These are phyloP conservation scores for Neopestalotiopsis clavispora DNA, from an alignment of 2,329 filamentous ascomycete species.

Conservation along the genomic window DNA sequence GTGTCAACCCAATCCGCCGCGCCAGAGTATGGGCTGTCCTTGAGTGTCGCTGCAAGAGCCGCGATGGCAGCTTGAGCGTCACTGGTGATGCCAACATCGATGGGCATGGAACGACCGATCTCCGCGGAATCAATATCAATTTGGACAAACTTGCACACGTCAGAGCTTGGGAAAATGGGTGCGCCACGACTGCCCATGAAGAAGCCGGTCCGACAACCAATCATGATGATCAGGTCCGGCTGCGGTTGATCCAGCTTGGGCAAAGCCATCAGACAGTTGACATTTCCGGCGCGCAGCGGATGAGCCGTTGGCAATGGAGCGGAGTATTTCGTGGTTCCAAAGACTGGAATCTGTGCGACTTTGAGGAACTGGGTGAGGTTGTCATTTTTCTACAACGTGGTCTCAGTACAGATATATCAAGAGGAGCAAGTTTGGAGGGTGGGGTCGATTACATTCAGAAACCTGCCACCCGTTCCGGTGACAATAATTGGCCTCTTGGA, in stretches of 20 bases:
- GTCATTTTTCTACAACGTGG: slow-evolving; percentile 4
- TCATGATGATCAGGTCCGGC: slow-evolving; percentile 44
- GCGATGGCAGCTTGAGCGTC: slow-evolving; percentile 40
- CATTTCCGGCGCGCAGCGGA: slow-evolving; percentile 40
- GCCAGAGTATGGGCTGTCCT: not conserved
- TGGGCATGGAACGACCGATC: slow-evolving; percentile 43
- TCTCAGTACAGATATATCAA: slow-evolving; percentile 24
- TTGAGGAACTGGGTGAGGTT: slow-evolving; percentile 37
- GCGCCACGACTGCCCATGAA: slow-evolving; percentile 42
- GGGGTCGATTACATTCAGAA: not conserved
- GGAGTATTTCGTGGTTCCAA: slow-evolving; percentile 43
- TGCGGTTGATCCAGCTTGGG: slow-evolving; percentile 32
- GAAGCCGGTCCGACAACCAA: slow-evolving; percentile 46
- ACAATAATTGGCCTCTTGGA: slow-evolving; percentile 46
- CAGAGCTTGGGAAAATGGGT: slow-evolving; percentile 42
- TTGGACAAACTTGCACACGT: slow-evolving; percentile 40
- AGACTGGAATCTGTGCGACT: slow-evolving; percentile 41
- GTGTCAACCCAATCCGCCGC: not conserved
- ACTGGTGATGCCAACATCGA: slow-evolving; percentile 44
- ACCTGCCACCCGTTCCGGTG: slow-evolving; percentile 42
- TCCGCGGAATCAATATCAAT: slow-evolving; percentile 47
- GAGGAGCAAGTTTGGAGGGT: not conserved
- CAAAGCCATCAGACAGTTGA: slow-evolving; percentile 31
- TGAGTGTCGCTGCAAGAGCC: slow-evolving; percentile 29
- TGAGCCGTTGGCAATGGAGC: slow-evolving; percentile 33